phyloP scores from a whole-genome alignment of 2,329 filamentous ascomycete species.

The Aspergillus melleus region DNA sequence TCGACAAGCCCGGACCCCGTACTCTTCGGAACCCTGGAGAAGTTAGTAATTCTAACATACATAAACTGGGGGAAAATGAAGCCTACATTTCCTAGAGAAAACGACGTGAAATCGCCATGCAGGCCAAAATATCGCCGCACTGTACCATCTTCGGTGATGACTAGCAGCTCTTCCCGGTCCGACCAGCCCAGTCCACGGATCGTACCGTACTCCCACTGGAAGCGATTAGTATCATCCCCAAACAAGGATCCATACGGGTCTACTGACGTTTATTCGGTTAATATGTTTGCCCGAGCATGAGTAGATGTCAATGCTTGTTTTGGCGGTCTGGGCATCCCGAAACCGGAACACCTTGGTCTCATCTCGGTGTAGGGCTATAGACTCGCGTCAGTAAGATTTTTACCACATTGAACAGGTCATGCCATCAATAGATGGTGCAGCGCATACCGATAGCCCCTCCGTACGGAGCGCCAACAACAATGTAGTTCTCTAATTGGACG shows the following conservation, averaged over 20 bases:
- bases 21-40: conserved; percentile 72
- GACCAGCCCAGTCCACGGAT: conserved; percentile 94
- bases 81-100: conserved; percentile 75
- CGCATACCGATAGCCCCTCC: conserved; percentile 84
- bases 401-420: background rate
- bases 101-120: conserved; percentile 93
- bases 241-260: background rate
- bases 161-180: conserved; percentile 86
- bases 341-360: conserved; percentile 80
- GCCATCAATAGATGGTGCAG: background rate
- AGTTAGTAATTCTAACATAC: conserved; percentile 11
- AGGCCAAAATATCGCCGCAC: conserved; percentile 88
- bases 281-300: conserved; percentile 89
- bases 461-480: conserved; percentile 87
- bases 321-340: conserved; percentile 68
- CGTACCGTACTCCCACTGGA: conserved; percentile 80
- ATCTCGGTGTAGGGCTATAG: conserved; percentile 81
- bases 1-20: conserved; percentile 81
- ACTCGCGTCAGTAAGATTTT: background rate
- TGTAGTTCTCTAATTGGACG: conserved; percentile 91
- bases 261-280: conserved; percentile 65
- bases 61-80: background rate
- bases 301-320: conserved; percentile 90
- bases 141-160: conserved; percentile 84
- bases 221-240: background rate